These are phyloP conservation scores for Collariella sp. DNA, from an alignment of 495 filamentous ascomycete species.

Conservation along the genomic window DNA sequence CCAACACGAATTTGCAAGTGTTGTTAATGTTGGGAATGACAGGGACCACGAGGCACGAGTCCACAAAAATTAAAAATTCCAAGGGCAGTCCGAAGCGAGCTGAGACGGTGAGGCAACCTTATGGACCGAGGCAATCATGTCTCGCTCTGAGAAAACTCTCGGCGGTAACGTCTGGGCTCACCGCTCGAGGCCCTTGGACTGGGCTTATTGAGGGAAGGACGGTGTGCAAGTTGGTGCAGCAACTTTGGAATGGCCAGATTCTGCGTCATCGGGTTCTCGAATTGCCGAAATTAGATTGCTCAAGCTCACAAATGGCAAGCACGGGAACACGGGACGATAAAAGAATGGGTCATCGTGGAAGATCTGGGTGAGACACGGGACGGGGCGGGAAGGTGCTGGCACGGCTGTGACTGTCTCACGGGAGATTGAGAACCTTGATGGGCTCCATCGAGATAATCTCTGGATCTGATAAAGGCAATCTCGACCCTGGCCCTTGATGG, in stretches of 20 bases:
- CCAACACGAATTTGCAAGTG: too few relatives aligned
- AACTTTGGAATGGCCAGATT: background rate
- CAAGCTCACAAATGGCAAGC: background rate
- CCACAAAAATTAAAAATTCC: too few relatives aligned
- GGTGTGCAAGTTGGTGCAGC: background rate
- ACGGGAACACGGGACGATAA: background rate
- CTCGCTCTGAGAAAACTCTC: background rate
- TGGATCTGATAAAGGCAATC: conserved; percentile 12
- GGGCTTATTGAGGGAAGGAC: too few relatives aligned
- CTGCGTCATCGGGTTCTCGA: background rate
- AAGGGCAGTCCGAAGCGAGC: too few relatives aligned
- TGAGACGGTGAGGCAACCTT: background rate
- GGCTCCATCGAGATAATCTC: conserved; percentile 5
- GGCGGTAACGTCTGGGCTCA: background rate
- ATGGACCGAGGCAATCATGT: background rate
- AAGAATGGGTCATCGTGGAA: background rate
- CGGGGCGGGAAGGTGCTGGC: background rate
- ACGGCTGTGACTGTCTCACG: too few relatives aligned
- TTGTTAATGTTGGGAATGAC: too few relatives aligned
- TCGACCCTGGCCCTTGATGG: background rate
- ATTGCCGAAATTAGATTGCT: conserved; percentile 1
- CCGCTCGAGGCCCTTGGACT: background rate
- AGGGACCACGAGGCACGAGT: too few relatives aligned
- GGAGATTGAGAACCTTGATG: conserved; percentile 19
- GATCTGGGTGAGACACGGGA: background rate